Evolutionary conservation across 345 rosid genomes (phyloP).

Genomic region (Hibiscus syriacus): DNA sequence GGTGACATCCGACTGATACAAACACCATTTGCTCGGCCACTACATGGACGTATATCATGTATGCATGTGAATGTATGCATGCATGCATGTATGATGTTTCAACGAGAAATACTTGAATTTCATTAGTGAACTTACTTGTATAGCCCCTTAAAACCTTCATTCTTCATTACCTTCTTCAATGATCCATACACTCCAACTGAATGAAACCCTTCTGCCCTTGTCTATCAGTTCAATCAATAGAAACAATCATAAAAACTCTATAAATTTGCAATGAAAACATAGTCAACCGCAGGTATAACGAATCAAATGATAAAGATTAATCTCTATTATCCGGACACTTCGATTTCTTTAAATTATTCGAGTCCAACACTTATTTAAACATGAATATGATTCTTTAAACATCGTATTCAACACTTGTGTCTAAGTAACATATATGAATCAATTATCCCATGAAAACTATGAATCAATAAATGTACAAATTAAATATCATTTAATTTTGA

Average conservation of each 20-base stretch:
- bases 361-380: neutral
- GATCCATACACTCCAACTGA: constrained; percentile 68
- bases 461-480: too few species aligned
- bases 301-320: neutral
- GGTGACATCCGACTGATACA: constrained; percentile 77
- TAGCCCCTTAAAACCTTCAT: constrained; percentile 76
- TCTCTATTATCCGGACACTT: neutral
- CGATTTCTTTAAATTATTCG: neutral
- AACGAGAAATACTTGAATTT: neutral
- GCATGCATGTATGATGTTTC: neutral
- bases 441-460: too few species aligned
- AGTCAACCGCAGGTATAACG: neutral
- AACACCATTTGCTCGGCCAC: constrained; percentile 47
- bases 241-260: neutral
- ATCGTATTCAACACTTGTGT: too few species aligned
- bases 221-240: constrained; percentile 29
- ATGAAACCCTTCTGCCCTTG: constrained; percentile 76
- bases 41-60: neutral
- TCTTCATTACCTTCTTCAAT: constrained; percentile 58
- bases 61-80: neutral
- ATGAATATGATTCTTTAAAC: neutral
- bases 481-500: too few species aligned
- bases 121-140: constrained; percentile 49
- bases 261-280: neutral
- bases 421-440: too few species aligned